Evolutionary conservation across 2,329 filamentous ascomycete genomes (phyloP), one percentile per base, ranked within the genome.

Genomic region (Alternaria rosae): DNA sequence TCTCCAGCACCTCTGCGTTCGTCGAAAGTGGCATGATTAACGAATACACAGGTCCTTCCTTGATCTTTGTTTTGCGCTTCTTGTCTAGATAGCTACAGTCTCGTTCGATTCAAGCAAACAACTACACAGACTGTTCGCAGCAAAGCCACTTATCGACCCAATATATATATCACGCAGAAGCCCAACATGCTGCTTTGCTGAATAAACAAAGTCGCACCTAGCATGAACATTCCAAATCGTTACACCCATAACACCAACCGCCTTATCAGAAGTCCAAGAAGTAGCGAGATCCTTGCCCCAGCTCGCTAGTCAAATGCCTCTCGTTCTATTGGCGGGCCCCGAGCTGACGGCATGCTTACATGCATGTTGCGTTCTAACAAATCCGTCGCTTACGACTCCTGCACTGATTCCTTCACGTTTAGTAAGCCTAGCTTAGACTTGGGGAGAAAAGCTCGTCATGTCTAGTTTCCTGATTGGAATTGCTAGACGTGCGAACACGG

Each of bases 21-120:
- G 64, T 45, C 12, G 76, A 71, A 54, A 79, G 70, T 65, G 76
- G 77, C 76, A 79, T 79, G 9, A 11, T 70, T 8, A 4, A 5
- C 5, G 8, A 17, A 3, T 13, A n/a, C 21, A 12, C 10, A 10
- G 13, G 7, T 20, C 17, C 8, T 32, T 13, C 53, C 5, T 10
- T 15, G 26, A 32, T 15, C 2, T 32, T 4, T 32, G 30, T 32
- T 15, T 32, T 6, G 12, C 8, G 30, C 30, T 32, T 32, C 30
- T 32, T 15, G 12, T 15, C 30, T 15, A 32, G 30, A 32, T 13
- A 32, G 30, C 30, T 32, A 32, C 12, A 7, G 30, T 15, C 30
- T 32, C 15, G 30, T 32, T 32, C 30, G 30, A 6, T 32, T 32
- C 12, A 32, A 32, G 30, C 30, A 32, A 32, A 32, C 15, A 15